Evolutionary conservation across 768 basidiomycete genomes (phyloP).

Genomic region (Macrolepiota albuminosa): DNA sequence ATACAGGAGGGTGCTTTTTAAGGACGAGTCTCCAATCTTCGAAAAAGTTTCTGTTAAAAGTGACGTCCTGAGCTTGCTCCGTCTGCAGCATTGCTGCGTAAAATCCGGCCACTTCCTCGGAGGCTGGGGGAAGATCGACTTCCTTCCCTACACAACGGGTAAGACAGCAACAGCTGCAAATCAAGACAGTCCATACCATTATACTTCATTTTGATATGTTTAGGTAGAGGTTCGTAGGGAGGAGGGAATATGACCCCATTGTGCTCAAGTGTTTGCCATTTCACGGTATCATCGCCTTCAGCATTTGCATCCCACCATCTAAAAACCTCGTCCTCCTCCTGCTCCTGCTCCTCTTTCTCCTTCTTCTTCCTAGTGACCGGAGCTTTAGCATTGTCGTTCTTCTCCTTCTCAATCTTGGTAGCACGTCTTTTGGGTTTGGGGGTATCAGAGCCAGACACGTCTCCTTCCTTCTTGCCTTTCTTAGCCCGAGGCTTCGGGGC

Average conservation of each 20-base stretch:
- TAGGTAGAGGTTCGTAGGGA: constrained; percentile 83
- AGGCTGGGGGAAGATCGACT: constrained; percentile 73
- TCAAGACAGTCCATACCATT: constrained; percentile 54
- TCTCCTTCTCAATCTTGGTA: constrained; percentile 38
- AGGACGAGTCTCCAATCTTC: constrained; percentile 80
- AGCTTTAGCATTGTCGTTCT: constrained; percentile 29
- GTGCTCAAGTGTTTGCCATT: constrained; percentile 96
- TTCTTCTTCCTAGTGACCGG: constrained; percentile 51
- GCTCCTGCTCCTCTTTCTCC: constrained; percentile 48
- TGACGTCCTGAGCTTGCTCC: constrained; percentile 83
- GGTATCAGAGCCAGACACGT: constrained; percentile 34
- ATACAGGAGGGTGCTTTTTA: constrained; percentile 77
- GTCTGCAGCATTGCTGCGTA: constrained; percentile 91
- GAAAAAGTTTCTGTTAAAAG: constrained; percentile 95
- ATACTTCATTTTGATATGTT: constrained; percentile 89
- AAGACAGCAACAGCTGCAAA: constrained; percentile 5
- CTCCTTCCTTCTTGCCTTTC: constrained; percentile 52
- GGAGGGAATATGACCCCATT: constrained; percentile 95
- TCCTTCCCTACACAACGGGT: constrained; percentile 51
- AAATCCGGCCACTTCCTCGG: constrained; percentile 97
- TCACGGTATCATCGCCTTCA: constrained; percentile 71
- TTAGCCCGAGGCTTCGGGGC: constrained; percentile 45
- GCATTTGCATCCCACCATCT: constrained; percentile 85
- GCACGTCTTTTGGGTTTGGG: constrained; percentile 43
- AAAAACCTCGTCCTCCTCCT: constrained; percentile 70